Conservation (phyloP, 306 rosid genomes). For the Gynostemma pentaphyllum region DNA sequence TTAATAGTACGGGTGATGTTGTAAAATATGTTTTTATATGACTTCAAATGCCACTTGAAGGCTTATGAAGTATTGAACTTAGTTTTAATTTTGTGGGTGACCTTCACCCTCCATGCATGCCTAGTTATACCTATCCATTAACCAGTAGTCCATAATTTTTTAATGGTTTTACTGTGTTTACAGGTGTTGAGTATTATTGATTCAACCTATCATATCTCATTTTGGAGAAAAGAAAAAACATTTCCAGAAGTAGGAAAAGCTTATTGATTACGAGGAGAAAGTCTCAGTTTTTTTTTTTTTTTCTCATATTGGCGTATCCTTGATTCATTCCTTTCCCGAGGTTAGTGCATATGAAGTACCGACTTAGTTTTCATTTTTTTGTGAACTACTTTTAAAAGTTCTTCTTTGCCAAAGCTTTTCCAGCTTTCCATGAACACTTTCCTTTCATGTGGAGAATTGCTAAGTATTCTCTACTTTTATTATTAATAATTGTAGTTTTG, state of each 20-base stretch:
- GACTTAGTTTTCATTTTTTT: neutral
- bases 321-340: slow-evolving; percentile 64
- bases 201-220: slow-evolving; percentile 52
- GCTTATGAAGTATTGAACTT: neutral
- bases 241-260: slow-evolving; percentile 44
- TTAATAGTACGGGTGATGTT: no score
- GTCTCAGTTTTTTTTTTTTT: slow-evolving; percentile 49
- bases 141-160: no score
- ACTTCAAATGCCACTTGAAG: neutral
- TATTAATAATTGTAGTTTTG: no score
- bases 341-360: no score
- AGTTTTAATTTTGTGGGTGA: no score
- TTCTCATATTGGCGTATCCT: slow-evolving; percentile 66
- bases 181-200: slow-evolving; percentile 80
- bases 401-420: slow-evolving; percentile 61
- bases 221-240: slow-evolving; percentile 32
- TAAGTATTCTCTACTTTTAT: slow-evolving; percentile 30
- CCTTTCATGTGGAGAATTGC: slow-evolving; percentile 62
- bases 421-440: slow-evolving; percentile 74
- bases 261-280: slow-evolving; percentile 55
- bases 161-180: slow-evolving; percentile 12
- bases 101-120: neutral
- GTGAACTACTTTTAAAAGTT: neutral
- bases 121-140: neutral
- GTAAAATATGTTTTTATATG: no score